Evolutionary conservation across 2,329 filamentous ascomycete genomes (phyloP).

Genomic region (Grosmannia huntii): DNA sequence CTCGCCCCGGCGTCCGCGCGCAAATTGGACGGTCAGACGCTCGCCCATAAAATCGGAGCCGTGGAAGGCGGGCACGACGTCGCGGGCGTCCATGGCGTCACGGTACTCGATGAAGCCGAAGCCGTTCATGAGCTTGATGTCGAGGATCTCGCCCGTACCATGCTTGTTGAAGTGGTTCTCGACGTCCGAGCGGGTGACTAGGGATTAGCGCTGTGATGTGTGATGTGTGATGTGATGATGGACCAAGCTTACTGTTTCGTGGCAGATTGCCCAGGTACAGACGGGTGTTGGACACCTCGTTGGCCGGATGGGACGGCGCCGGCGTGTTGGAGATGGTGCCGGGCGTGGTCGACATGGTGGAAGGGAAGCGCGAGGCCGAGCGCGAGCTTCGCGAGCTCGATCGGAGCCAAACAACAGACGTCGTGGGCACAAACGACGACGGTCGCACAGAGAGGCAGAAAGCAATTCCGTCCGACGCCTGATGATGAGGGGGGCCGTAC

Average conservation of each 20-base stretch:
- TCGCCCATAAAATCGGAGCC: slow-evolving; percentile 97
- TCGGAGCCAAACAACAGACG: background rate
- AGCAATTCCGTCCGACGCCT: background rate
- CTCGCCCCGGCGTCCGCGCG: slow-evolving; percentile 58
- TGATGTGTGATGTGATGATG: slow-evolving; percentile 35
- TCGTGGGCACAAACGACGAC: too few species aligned
- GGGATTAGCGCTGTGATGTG: slow-evolving; percentile 4
- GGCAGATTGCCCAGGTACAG: slow-evolving; percentile 55
- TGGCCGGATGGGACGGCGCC: background rate
- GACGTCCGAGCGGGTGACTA: slow-evolving; percentile 93
- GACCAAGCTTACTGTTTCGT: slow-evolving; percentile 55
- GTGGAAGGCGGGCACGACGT: slow-evolving; percentile 78
- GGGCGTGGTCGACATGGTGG: background rate
- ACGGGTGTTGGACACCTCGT: slow-evolving; percentile 53
- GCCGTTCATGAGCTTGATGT: slow-evolving; percentile 99
- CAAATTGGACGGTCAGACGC: slow-evolving; percentile 95
- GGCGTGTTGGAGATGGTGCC: background rate
- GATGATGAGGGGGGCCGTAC: background rate
- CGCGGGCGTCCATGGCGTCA: slow-evolving; percentile 93
- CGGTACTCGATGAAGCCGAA: slow-evolving; percentile 99
- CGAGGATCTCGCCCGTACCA: slow-evolving; percentile 93
- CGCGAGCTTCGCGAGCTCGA: background rate
- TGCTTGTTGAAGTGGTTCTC: slow-evolving; percentile 91
- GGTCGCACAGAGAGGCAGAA: background rate
- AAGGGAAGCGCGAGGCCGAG: background rate